Evolutionary conservation across 306 rosid species (phyloP).

Genomic region (Fragaria iinumae): DNA sequence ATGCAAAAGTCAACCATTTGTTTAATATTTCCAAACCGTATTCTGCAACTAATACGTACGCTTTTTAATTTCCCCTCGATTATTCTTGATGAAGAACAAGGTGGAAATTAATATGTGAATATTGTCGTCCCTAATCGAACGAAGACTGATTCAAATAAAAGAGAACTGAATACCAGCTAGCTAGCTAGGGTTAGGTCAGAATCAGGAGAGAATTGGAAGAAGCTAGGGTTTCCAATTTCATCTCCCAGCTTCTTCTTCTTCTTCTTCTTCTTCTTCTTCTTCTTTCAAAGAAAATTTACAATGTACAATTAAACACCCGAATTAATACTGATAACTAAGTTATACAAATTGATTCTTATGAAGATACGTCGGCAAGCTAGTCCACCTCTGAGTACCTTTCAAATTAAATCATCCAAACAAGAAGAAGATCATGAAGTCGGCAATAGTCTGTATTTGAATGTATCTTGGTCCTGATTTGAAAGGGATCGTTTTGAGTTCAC

Average conservation of each 20-base stretch:
- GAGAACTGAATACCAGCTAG: background rate
- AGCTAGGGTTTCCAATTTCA: background rate
- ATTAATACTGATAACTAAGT: background rate
- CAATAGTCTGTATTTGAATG: background rate
- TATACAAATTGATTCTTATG: background rate
- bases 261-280: no score
- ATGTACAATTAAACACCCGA: background rate
- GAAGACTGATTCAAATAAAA: background rate
- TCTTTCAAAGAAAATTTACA: background rate
- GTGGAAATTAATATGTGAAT: background rate
- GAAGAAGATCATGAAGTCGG: background rate
- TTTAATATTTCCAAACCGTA: conserved; percentile 12
- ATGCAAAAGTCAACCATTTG: conserved; percentile 7
- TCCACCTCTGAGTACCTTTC: background rate
- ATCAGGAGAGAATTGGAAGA: background rate
- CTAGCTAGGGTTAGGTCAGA: background rate
- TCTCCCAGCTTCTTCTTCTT: no score
- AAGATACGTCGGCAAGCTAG: background rate
- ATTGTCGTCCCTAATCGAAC: background rate
- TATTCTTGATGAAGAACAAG: background rate
- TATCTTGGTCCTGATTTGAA: background rate
- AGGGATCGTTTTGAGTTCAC: conserved; percentile 1
- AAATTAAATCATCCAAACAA: background rate
- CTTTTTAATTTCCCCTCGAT: background rate
- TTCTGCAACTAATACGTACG: background rate